Base-by-base conservation (phyloP, 306 rosid genomes). In the Vachellia collinsii region DNA sequence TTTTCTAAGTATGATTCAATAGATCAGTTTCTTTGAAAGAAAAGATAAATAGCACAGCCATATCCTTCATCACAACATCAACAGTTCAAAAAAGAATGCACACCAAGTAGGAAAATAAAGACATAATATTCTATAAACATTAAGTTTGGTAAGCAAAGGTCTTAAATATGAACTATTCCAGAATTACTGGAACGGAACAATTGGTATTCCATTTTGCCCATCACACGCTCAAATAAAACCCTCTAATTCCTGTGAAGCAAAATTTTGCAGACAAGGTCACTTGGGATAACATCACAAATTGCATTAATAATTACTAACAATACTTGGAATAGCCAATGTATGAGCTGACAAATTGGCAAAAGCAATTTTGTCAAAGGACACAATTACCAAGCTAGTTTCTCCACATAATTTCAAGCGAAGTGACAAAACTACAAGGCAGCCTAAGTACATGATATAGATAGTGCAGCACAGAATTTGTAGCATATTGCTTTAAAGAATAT, bases 1-100 rank as follows among this genome's bases (percentile, higher is more conserved):
- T 92, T 85, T 90, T 96, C 99, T 96, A 78, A 59, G 83, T 70
- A 66, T 78, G 77, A 79, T 54, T 23, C 67, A 65, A 86, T 81
- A 71, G 58, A 79, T 88, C 74, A 92, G 89, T 67, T 76, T 70
- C 71, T 75, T 77, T 11, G 41, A 14, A 77, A 76, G 64, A 77
- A 42, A 71, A 34, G 64, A 34, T 67, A 83, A 75, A 86, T 41
- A 69, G 58, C 29, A 81, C 39, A 72, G 72, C 4, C 37, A 76
- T 16, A 71, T 47, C 39, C 64, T 64, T 64, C 70, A 36, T 36
- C 44, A 64, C 10, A 36, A 64, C 6, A 16, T 64, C 2, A 44
- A 44, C 13, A 5, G 4, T 14, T 34, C 6, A 36, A 7, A 34
- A 65, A 6, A 8, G 22, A 67, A 8, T 3, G 25, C 39, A 4